Conservation (phyloP, 1,284 basidiomycete genomes). For the Cutaneotrichosporon sp. region DNA sequence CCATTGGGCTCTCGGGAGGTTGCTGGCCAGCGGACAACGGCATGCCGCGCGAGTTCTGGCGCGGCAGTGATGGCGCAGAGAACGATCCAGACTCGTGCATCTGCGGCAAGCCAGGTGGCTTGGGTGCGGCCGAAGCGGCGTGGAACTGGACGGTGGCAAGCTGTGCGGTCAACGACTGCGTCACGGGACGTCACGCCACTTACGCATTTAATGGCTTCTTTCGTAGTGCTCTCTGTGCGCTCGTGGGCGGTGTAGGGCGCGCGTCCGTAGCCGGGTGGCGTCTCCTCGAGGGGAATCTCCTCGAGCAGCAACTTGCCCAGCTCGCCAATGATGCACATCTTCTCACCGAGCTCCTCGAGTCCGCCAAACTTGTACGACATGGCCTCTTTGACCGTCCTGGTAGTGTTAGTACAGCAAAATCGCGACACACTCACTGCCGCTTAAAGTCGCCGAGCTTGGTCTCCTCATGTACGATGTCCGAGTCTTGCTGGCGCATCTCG, state of each 20-base stretch:
- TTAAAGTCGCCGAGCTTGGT: slow-evolving; percentile 80
- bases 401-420: not conserved
- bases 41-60: slow-evolving; percentile 4
- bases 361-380: slow-evolving; percentile 85
- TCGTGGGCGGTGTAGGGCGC: slow-evolving; percentile 61
- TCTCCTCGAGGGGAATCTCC: slow-evolving; percentile 73
- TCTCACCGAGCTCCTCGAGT: slow-evolving; percentile 77
- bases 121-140: slow-evolving; percentile 29
- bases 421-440: slow-evolving; percentile 49
- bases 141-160: slow-evolving; percentile 41
- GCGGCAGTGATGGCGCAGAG: slow-evolving; percentile 20
- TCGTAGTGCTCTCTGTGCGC: slow-evolving; percentile 58
- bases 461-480: slow-evolving; percentile 79
- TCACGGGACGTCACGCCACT: slow-evolving; percentile 8
- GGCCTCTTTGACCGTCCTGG: slow-evolving; percentile 55
- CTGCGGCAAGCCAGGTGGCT: slow-evolving; percentile 38
- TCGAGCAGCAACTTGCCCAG: slow-evolving; percentile 71
- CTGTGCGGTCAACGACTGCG: slow-evolving; percentile 13
- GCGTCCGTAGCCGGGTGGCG: slow-evolving; percentile 72
- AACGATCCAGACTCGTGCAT: slow-evolving; percentile 18
- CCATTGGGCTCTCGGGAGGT: slow-evolving; percentile 18
- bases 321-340: slow-evolving; percentile 77
- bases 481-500: slow-evolving; percentile 72
- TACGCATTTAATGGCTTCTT: slow-evolving; percentile 58
- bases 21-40: slow-evolving; percentile 24